Percentiles rank a stretch among this genome's conserved stretches.
phyloP scores from a whole-genome alignment of 2,329 filamentous ascomycete genomes.

The Hypoxylon sp. region DNA sequence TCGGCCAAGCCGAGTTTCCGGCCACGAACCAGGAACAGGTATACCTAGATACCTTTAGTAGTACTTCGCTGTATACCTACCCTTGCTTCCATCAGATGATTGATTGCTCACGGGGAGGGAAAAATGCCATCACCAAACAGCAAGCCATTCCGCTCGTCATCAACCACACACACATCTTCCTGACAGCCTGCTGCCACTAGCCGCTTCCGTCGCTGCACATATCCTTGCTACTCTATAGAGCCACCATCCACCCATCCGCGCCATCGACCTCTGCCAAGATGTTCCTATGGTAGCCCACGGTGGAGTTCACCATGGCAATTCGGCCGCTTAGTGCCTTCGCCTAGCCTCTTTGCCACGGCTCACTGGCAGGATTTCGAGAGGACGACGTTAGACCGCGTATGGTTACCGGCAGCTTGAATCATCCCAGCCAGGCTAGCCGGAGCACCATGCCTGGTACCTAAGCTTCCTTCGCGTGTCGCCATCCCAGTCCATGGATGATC shows the following conservation, averaged over 20 bases:
- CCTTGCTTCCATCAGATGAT: conserved; percentile 34
- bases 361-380: conserved; percentile 20
- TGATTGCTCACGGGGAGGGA: conserved; percentile 24
- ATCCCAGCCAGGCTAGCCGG: conserved; percentile 4
- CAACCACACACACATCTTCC: conserved; percentile 17
- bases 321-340: conserved; percentile 36
- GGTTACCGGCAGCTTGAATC: conserved; percentile 37
- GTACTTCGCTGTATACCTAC: conserved; percentile 11
- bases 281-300: conserved; percentile 25
- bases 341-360: conserved; percentile 32
- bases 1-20: conserved; percentile 32
- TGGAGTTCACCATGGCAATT: conserved; percentile 36
- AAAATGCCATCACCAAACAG: conserved; percentile 23
- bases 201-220: conserved; percentile 40
- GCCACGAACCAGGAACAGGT: conserved; percentile 14
- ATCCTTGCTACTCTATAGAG: conserved; percentile 34
- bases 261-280: conserved; percentile 36
- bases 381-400: conserved; percentile 31
- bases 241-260: conserved; percentile 22
- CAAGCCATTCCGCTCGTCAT: conserved; percentile 15
- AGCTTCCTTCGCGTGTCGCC: conserved; percentile 37
- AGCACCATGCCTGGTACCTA: conserved; percentile 13
- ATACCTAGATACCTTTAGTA: conserved; percentile 5
- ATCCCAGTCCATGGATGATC: conserved; percentile 41
- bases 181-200: conserved; percentile 31